Evolutionary conservation across 2,329 filamentous ascomycete species (phyloP), one percentile per base, ranked within the genome.

Genomic region (Alternaria rosae): DNA sequence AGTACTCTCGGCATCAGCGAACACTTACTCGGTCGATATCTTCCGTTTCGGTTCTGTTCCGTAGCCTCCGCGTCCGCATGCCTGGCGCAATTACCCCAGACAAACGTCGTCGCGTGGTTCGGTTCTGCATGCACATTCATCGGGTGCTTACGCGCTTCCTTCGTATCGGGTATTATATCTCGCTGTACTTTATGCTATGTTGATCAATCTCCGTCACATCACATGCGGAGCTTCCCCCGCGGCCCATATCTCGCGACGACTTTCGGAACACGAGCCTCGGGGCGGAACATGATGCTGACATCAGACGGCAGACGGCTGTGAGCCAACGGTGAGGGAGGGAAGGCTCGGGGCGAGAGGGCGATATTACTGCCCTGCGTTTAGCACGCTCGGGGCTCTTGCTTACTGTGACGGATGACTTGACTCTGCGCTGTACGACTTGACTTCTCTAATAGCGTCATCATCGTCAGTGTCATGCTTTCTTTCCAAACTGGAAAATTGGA

Each of bases 241-340:
- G 11, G 30, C 20, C 28, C 47, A n/a, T 23, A 23, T 50, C 20
- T 51, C 20, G 30, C 23, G 30, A 51, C 30, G 30, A 38, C 20
- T 51, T 23, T 35, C 28, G 28, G 28, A 50, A 32, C 12, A 50
- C 15, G 28, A 20, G 11, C 4, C n/a, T 50, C 47, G 12, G 11
- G 23, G 30, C 23, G 44, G 51, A 48, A 64, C 61, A 52, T 41
- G 45, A 50, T 55, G 62, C 62, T 64, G 62, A 64, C 54, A 61
- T 64, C 58, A 64, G 62, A 57, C 58, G 54, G 62, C 54, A 21
- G 21, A 32, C 47, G 47, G 47, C 20, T 51, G 47, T 20, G 15
- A 15, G 47, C 47, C 35, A 64, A 57, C 62, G 62, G 62, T 64
- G 50, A 63, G 61, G 61, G 57, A 57, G 55, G 48, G 48, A 53